A percentile compares a stretch with the other conserved stretches of the same genome.
These are phyloP conservation scores for Diaporthe eres DNA, from an alignment of 2,329 filamentous ascomycete genomes.

Conservation along the genomic window DNA sequence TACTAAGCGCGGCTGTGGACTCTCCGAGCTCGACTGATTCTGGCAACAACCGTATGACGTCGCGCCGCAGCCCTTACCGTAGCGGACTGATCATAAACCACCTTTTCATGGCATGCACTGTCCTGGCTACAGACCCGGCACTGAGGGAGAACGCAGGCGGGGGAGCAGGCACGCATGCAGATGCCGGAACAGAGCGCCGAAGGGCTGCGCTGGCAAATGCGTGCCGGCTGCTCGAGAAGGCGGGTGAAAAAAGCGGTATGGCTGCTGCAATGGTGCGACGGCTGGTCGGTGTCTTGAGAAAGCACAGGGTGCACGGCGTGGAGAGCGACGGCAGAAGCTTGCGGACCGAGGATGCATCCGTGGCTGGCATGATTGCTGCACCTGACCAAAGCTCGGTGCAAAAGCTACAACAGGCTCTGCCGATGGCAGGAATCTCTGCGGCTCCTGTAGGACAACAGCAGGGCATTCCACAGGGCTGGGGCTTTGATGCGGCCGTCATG, in stretches of 20 bases:
- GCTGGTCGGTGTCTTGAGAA: conserved; percentile 39
- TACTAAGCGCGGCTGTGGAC: conserved; percentile 34
- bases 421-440: not conserved
- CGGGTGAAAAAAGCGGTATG: conserved; percentile 40
- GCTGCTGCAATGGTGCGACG: conserved; percentile 41
- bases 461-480: conserved; percentile 2
- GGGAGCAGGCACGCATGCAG: not conserved
- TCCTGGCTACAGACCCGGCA: conserved; percentile 41
- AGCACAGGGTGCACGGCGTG: conserved; percentile 36
- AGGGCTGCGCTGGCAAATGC: conserved; percentile 40
- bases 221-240: conserved; percentile 41
- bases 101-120: conserved; percentile 41
- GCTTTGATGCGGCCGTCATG: not conserved
- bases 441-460: not conserved
- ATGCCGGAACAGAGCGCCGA: conserved; percentile 38
- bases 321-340: not conserved
- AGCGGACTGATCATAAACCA: conserved; percentile 38
- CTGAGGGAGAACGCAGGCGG: not conserved
- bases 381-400: not conserved
- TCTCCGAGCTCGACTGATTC: not conserved
- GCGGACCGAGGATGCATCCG: not conserved
- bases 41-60: not conserved
- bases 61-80: conserved; percentile 30
- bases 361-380: not conserved
- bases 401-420: not conserved